Evolutionary conservation across 2,329 filamentous ascomycete genomes (phyloP), one percentile per base, ranked within the genome.

Genomic region (Aspergillus caelatus): DNA sequence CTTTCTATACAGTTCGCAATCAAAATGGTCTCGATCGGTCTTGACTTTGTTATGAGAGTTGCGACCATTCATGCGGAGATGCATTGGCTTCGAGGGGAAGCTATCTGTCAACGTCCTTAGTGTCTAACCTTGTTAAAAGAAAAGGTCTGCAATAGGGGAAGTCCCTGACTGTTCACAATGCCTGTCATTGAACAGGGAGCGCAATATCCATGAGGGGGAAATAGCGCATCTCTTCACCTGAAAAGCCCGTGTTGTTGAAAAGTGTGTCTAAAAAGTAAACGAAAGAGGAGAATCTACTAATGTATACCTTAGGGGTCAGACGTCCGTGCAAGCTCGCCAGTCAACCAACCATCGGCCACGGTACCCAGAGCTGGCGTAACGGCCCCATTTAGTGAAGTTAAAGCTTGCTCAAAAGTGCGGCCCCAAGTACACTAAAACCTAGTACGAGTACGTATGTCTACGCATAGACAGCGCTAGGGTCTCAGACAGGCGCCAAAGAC

Each of bases 401-500:
- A 16, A 50, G 46, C 46, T 50, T 55, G 23, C 32, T 41, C 52
- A 3, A 55, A 34, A 21, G 52, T 19, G 14, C 8, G 32, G 28
- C 32, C 52, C 32, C n/a, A 54, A 21, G 2, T n/a, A 9, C 52
- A 28, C n/a, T 54, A 54, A 26, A 39, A 11, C 11, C 10, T 9
- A 39, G 12, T 28, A 32, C 8, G 52, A 36, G 21, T 39, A 55
- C 32, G 32, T 55, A 55, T 55, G n/a, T 36, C 52, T 30, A 26
- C 10, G 52, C 52, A 39, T 39, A 55, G 52, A 55, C 26, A 36
- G n/a, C n/a, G 32, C 52, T 19, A 55, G 32, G 52, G 52, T 55
- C 52, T 55, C 52, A 55, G 52, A 26, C 26, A 55, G 52, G n/a
- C 28, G 52, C 21, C 52, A 23, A 55, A 41, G 52, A 34, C 34